Conservation (phyloP, 2,329 filamentous ascomycete genomes). For the Coniochaeta prunicola region DNA sequence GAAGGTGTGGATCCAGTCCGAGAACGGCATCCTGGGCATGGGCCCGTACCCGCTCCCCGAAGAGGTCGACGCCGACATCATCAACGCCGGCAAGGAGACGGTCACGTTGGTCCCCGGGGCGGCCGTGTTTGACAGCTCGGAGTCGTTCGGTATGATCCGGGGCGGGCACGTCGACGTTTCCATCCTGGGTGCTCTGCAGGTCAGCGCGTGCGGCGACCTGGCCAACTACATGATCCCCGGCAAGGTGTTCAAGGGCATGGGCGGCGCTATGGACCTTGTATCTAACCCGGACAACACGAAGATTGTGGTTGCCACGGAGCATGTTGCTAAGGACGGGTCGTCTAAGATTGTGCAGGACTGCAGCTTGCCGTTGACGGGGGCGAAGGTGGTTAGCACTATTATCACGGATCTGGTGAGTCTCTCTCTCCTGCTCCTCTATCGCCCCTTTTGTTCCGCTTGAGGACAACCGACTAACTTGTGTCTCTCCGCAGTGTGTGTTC, state of each 20-base stretch:
- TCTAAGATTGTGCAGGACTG: constrained; percentile 61
- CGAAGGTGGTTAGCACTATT: constrained; percentile 61
- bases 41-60: constrained; percentile 70
- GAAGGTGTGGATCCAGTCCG: constrained; percentile 77
- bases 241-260: constrained; percentile 84
- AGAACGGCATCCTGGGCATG: constrained; percentile 82
- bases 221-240: constrained; percentile 90
- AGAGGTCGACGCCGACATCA: constrained; percentile 68
- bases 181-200: constrained; percentile 76
- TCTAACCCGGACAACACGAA: constrained; percentile 65
- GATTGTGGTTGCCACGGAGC: constrained; percentile 65
- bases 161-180: constrained; percentile 79
- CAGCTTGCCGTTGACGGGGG: constrained; percentile 58
- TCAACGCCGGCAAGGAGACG: constrained; percentile 85
- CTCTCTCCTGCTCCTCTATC: not conserved
- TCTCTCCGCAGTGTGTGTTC: constrained; percentile 52
- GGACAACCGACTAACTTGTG: not conserved
- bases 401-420: constrained; percentile 63
- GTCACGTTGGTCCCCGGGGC: constrained; percentile 73
- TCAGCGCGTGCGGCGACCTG: constrained; percentile 69
- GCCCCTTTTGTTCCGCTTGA: not conserved
- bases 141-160: constrained; percentile 83
- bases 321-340: constrained; percentile 60
- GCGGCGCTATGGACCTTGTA: constrained; percentile 68
- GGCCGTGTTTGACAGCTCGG: constrained; percentile 69